Base-by-base conservation (phyloP, 2,329 filamentous ascomycete genomes). In the Diaporthe australafricana region DNA sequence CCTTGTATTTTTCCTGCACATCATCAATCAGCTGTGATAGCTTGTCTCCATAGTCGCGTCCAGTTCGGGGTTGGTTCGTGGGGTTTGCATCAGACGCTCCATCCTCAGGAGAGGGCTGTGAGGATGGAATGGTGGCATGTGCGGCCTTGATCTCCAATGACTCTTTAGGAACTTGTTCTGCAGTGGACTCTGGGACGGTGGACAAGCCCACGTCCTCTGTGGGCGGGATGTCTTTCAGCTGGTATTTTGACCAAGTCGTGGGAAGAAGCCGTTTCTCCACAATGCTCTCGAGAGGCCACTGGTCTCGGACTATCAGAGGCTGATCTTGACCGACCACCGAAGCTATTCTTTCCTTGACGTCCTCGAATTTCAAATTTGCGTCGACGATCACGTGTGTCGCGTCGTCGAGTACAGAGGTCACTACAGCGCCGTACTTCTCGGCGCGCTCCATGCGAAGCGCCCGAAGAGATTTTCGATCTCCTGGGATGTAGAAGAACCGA, bases 321-420 rank as follows among this genome's bases (percentile, higher is more conserved):
- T 83, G 76, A 1, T 73, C 70, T 0, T 74, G 27, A 63, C 76
- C 42, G 53, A 77, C n/a, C 74, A 73, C 38, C 77, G 76, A 38
- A 70, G 87, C 85, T 5, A 94, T 78, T 73, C 88, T 85, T 35
- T 69, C 53, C 69, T 91, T 79, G 8, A 97, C 84, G 70, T 95
- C 89, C 5, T 85, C 81, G 77, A 91, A 95, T 0, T 83, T 83
- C 63, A 96, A 82, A 1, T 82, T 82, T 75, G 90, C 92, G 78
- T 98, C 95, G 1, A 94, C 91, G 72, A 98, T 87, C 62, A 97
- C 84, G 81, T 98, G 94, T 0, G 93, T 97, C 20, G 96, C 88
- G 27, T 81, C 81, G 0, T 75, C 80, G 78, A 91, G 89, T 0
- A 85, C 82, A 65, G 86, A 87, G 35, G 90, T 88, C 91, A 95